These are phyloP conservation scores for Basidiobolus heterosporus DNA, from an alignment of 371 early-diverging fungal genomes.

Conservation along the genomic window DNA sequence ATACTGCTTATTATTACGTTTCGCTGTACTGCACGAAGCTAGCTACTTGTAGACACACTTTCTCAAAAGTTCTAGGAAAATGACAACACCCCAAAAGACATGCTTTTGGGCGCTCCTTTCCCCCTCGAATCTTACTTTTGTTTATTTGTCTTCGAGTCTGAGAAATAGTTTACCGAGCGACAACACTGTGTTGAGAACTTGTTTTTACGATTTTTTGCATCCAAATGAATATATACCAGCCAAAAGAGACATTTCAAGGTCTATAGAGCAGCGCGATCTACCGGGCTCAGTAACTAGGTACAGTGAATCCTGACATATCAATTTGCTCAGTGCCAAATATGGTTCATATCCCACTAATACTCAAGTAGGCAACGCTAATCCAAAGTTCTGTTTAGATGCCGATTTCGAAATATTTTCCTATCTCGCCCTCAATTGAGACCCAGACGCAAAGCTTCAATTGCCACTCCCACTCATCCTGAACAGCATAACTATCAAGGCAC, in stretches of 20 bases:
- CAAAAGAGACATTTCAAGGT: slow-evolving; percentile 26
- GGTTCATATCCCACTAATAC: not conserved
- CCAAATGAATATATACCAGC: slow-evolving; percentile 33
- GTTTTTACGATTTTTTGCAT: slow-evolving; percentile 37
- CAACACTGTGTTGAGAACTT: slow-evolving; percentile 19
- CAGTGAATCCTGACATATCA: not conserved
- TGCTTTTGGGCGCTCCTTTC: slow-evolving; percentile 9
- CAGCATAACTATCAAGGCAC: no score
- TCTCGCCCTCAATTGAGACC: not conserved
- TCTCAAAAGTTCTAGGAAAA: no score
- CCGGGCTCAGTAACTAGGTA: slow-evolving; percentile 40
- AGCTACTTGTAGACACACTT: no score
- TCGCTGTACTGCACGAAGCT: no score
- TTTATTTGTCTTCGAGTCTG: slow-evolving; percentile 6
- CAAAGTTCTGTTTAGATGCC: not conserved
- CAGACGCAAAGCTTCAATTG: not conserved
- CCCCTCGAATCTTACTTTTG: slow-evolving; percentile 3
- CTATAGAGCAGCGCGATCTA: slow-evolving; percentile 24
- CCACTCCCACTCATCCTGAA: not conserved
- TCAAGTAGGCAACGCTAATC: not conserved
- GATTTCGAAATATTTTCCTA: not conserved
- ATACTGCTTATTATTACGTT: no score
- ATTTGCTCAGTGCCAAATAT: not conserved
- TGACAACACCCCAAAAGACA: not conserved
- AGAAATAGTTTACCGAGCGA: slow-evolving; percentile 7